Evolutionary conservation across 1,284 basidiomycete species (phyloP), one percentile per base, ranked within the genome.

Genomic region (Mrakiaceae sp.): DNA sequence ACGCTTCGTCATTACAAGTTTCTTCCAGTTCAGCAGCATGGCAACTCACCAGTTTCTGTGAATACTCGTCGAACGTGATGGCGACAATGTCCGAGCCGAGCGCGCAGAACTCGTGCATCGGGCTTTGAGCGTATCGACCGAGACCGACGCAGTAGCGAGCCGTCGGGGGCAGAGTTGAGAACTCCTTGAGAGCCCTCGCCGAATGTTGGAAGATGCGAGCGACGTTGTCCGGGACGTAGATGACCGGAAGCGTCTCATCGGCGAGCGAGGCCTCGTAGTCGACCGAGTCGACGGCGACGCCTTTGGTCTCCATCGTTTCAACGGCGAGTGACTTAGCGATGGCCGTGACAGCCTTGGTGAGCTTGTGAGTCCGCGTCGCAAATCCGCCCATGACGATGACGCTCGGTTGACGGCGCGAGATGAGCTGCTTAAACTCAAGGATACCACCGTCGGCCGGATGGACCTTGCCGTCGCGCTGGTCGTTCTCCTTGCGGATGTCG

Each of bases 61-160:
- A 84, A 66, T 93, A 85, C 55, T 91, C 87, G 67, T 88, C 84
- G 70, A 91, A 88, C 0, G 85, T 82, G 66, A 95, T 84, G 4
- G 89, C 85, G 10, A 84, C 79, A 63, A 97, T 83, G 75, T 95
- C 90, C 5, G 81, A 71, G 7, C 90, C 91, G 50, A 97, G 78
- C 0, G 92, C 88, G 39, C 89, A 88, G 74, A 89, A 94, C 74
- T 96, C 94, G 72, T 91, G 94, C 70, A 99, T 78, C 1, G 96
- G 96, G 72, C 86, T 95, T 76, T 98, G 96, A 9, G 84, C 82
- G 74, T 96, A 98, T 64, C 96, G 85, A 52, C 94, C 94, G 69
- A 99, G 78, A 59, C 90, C 97, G 57, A 98, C 82, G 70, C 95
- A 98, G 74, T 98, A 99, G 74, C 90, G 88, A n/a, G 86, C 88